Base-by-base conservation (phyloP, 257 asterid species). In the Eustoma russellianum region DNA sequence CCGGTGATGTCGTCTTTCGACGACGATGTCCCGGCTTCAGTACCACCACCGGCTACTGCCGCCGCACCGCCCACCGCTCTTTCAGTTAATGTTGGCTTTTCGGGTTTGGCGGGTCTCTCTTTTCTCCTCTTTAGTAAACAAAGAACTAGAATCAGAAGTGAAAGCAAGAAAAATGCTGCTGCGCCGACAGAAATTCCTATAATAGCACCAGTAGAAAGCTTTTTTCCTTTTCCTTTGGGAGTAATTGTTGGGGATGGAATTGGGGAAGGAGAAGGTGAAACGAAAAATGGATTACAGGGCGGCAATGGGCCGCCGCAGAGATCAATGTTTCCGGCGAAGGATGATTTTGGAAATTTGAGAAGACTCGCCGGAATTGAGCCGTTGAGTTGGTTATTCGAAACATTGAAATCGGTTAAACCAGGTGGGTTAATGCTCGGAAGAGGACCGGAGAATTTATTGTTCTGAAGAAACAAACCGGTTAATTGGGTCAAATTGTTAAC, bases 291-390 rank as follows among this genome's bases (percentile, higher is more conserved):
- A 43, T n/a, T 74, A 66, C 99, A 92, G 8, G 95, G 76, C 2
- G 89, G 82, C 67, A 92, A 56, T 13, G 99, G 99, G 0, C 71
- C 64, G 17, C 95, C 99, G 71, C 99, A 92, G 11, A 92, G 69
- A 18, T 71, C 66, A 41, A 83, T 28, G 64, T 92, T 92, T 11
- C 92, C 86, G 0, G 95, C 47, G 13, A 91, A 91, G 16, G 98
- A 53, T 0, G 96, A 56, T 0, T 62, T 54, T 14, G 88, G 90
- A 52, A 85, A 92, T 34, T 24, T 76, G 0, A 93, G 67, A 1
- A 85, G 77, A 3, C 83, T 70, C 12, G 62, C 18, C 7, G 99
- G 99, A 54, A 92, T 74, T 19, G 97, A 92, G n/a, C 99, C 99
- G 49, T 85, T 92, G 41, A 92, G 86, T 5, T 61, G 83, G 66